phyloP scores from a whole-genome alignment of 2,329 filamentous ascomycete genomes.

The Thelonectria olida region DNA sequence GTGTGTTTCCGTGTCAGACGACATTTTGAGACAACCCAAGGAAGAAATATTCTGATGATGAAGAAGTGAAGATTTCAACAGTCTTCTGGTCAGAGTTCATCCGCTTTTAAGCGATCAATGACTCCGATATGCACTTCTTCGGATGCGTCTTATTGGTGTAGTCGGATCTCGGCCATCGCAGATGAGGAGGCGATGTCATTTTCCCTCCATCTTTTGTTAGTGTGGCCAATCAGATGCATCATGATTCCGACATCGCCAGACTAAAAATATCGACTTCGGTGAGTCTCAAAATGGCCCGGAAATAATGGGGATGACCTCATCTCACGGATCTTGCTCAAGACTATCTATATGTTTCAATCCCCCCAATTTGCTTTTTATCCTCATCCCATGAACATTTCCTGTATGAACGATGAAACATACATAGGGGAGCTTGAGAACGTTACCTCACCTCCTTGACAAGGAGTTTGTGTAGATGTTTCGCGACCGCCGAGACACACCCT shows the following conservation, averaged over 20 bases:
- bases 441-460: no score
- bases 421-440: no score
- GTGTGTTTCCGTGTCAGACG: conserved; percentile 12
- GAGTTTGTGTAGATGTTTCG: no score
- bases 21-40: conserved; percentile 11
- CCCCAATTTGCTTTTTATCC: no score
- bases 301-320: background rate
- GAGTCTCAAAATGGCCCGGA: background rate
- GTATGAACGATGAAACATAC: no score
- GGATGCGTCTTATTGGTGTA: conserved; percentile 9
- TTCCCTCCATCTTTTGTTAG: conserved; percentile 5
- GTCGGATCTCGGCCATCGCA: conserved; percentile 9
- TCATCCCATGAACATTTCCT: no score
- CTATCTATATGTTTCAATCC: no score
- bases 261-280: background rate
- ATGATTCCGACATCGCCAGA: conserved; percentile 35
- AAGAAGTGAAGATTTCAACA: background rate
- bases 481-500: no score
- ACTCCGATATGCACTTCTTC: conserved; percentile 21
- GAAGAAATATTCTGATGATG: background rate
- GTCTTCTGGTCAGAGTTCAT: no score
- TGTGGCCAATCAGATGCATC: conserved; percentile 23
- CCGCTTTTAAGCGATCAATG: background rate
- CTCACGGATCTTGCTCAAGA: no score
- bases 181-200: conserved; percentile 25